phyloP scores from a whole-genome alignment of 1,284 basidiomycete species.

The Sparassis latifolia region DNA sequence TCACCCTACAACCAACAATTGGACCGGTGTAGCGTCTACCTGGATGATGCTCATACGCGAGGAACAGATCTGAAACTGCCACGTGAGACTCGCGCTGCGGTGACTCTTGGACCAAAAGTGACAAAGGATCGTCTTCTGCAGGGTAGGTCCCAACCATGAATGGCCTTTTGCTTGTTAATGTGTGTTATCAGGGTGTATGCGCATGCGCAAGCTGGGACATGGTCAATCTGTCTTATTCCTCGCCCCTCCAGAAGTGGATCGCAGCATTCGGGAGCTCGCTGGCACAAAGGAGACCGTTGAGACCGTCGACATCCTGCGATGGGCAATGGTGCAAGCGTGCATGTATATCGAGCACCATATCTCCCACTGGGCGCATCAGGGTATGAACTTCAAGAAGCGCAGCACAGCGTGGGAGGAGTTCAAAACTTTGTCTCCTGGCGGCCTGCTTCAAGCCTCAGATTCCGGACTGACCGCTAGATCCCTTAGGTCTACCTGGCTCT shows the following conservation, averaged over 20 bases:
- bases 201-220: slow-evolving; percentile 43
- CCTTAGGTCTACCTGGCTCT: not conserved
- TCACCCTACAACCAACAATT: slow-evolving; percentile 39
- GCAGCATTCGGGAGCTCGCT: slow-evolving; percentile 27
- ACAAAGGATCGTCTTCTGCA: slow-evolving; percentile 50
- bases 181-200: slow-evolving; percentile 39
- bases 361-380: slow-evolving; percentile 44
- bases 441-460: not conserved
- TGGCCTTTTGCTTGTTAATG: no score
- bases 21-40: slow-evolving; percentile 42
- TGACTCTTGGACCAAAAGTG: slow-evolving; percentile 47
- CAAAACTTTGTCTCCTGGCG: not conserved
- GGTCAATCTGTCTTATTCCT: slow-evolving; percentile 46
- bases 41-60: slow-evolving; percentile 53
- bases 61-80: slow-evolving; percentile 52
- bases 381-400: slow-evolving; percentile 33
- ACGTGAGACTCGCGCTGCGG: slow-evolving; percentile 35
- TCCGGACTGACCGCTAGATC: not conserved
- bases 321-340: slow-evolving; percentile 42
- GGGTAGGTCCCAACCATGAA: slow-evolving; percentile 27
- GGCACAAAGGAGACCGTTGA: slow-evolving; percentile 13
- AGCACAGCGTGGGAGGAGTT: slow-evolving; percentile 25
- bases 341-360: slow-evolving; percentile 32
- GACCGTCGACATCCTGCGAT: slow-evolving; percentile 34
- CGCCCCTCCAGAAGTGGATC: slow-evolving; percentile 40